These are phyloP conservation scores for Pharus latifolius DNA, from an alignment of 176 grass and related monocot species.

Conservation along the genomic window DNA sequence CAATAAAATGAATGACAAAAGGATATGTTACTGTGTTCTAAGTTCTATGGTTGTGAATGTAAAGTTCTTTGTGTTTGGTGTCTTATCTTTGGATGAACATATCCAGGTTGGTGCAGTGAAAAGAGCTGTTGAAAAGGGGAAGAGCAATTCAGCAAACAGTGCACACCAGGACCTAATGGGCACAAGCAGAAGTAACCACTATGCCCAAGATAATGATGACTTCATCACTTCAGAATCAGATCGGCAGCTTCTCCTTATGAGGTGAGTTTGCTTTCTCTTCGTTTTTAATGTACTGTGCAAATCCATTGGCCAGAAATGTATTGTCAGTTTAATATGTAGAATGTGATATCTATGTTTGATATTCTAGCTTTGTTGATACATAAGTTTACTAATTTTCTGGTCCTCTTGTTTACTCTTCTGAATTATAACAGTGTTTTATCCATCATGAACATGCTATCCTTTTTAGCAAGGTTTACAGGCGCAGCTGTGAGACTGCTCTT, in stretches of 20 bases:
- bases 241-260: constrained; percentile 80
- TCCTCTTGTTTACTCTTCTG: not conserved
- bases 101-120: constrained; percentile 54
- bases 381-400: not conserved
- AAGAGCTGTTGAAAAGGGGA: constrained; percentile 65
- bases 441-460: not conserved
- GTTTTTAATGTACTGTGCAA: not conserved
- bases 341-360: not conserved
- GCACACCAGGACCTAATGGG: constrained; percentile 42
- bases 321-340: not conserved
- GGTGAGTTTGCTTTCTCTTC: constrained; percentile 29
- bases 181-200: constrained; percentile 43
- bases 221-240: constrained; percentile 95
- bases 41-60: not conserved
- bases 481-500: not conserved
- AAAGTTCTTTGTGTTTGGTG: not conserved
- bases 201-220: constrained; percentile 63
- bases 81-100: not conserved
- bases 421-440: not conserved
- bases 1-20: not conserved
- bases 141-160: constrained; percentile 38
- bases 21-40: not conserved
- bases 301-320: not conserved
- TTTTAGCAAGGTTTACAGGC: not conserved
- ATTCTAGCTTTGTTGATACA: not conserved